These are phyloP conservation scores for Mycena vitilis DNA, from an alignment of 768 basidiomycete genomes.

Conservation along the genomic window DNA sequence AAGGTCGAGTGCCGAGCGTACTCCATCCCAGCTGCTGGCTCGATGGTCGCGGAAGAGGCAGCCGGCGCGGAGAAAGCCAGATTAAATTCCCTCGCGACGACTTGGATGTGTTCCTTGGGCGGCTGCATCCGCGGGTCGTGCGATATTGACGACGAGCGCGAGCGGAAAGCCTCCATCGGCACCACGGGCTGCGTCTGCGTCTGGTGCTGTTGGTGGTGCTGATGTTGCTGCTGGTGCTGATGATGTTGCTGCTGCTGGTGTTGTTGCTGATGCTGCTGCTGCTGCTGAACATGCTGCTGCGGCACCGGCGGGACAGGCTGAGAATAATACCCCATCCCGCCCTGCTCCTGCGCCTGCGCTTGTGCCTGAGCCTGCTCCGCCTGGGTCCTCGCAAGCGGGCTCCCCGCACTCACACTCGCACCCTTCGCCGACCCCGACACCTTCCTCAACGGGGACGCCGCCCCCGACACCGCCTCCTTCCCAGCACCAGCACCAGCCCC, in stretches of 20 bases:
- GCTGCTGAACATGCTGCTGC: slow-evolving; percentile 13
- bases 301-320: slow-evolving; percentile 3
- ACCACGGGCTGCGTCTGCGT: neutral
- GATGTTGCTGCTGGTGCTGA: slow-evolving; percentile 17
- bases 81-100: slow-evolving; percentile 14
- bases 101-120: neutral
- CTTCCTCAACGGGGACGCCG: slow-evolving; percentile 8
- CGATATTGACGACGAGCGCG: slow-evolving; percentile 43
- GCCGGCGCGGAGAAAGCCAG: slow-evolving; percentile 6
- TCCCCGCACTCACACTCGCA: neutral
- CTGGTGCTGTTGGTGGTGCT: slow-evolving; percentile 2
- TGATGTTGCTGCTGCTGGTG: slow-evolving; percentile 12
- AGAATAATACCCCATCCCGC: slow-evolving; percentile 28
- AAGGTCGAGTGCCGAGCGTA: neutral
- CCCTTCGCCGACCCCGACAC: neutral
- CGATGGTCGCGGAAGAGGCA: neutral
- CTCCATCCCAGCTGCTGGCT: neutral
- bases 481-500: neutral
- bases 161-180: slow-evolving; percentile 39
- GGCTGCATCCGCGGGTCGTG: slow-evolving; percentile 31
- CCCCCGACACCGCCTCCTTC: neutral
- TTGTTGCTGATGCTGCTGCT: slow-evolving; percentile 13
- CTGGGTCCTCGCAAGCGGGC: neutral
- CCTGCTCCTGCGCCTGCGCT: slow-evolving; percentile 13
- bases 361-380: slow-evolving; percentile 10